Evolutionary conservation across 495 filamentous ascomycete genomes (phyloP).

Genomic region (Podospora pseudopauciseta): DNA sequence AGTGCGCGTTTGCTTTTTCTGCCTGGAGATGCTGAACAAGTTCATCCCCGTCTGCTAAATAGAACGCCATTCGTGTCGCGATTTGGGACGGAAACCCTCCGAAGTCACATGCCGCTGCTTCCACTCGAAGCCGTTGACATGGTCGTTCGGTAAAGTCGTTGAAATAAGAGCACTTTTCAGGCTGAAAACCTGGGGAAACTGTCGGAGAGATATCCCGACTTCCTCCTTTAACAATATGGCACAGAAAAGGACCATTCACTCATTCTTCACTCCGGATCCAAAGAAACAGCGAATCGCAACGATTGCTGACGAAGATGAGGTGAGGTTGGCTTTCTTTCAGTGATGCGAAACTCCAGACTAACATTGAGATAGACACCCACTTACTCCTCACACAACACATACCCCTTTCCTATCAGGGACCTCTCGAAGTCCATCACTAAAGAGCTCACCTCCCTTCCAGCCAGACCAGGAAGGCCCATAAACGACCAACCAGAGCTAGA

Average conservation of each 20-base stretch:
- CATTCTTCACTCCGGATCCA: conserved; percentile 46
- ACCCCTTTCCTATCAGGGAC: conserved; percentile 59
- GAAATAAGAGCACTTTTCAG: neutral
- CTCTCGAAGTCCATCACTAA: conserved; percentile 42
- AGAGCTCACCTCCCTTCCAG: conserved; percentile 31
- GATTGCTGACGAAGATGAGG: conserved; percentile 7
- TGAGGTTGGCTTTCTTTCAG: neutral
- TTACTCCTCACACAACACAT: conserved; percentile 50
- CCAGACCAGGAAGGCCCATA: conserved; percentile 41
- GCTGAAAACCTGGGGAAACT: neutral
- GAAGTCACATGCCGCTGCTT: neutral
- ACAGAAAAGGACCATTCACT: conserved; percentile 49
- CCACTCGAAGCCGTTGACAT: neutral
- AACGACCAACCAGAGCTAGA: conserved; percentile 63
- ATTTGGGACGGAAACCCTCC: neutral
- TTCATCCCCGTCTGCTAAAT: neutral
- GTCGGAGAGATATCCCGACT: neutral
- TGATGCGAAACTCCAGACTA: neutral
- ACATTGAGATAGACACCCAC: conserved; percentile 4
- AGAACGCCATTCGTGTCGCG: neutral
- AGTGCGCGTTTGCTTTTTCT: neutral
- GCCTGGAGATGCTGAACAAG: neutral
- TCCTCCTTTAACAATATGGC: conserved; percentile 19
- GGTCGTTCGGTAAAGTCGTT: neutral
- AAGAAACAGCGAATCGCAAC: conserved; percentile 25